phyloP scores from a whole-genome alignment of 306 rosid species.

The Casuarina glauca region DNA sequence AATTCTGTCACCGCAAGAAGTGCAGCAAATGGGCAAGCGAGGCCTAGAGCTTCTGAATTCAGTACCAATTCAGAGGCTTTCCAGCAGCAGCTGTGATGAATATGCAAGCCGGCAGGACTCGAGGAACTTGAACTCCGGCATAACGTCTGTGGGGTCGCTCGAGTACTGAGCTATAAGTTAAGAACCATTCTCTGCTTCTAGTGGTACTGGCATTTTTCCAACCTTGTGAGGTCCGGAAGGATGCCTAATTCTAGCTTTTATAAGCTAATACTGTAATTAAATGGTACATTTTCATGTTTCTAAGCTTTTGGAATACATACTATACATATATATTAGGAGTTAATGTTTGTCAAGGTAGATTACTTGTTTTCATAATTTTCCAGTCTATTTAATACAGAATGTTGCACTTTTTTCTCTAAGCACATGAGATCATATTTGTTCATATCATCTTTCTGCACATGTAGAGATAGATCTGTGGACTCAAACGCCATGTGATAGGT shows the following conservation, averaged over 20 bases:
- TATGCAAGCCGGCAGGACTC: slow-evolving; percentile 77
- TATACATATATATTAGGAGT: slow-evolving; percentile 54
- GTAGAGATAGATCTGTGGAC: slow-evolving; percentile 14
- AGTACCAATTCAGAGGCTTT: slow-evolving; percentile 80
- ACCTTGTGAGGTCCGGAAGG: slow-evolving; percentile 43
- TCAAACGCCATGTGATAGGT: slow-evolving; percentile 49
- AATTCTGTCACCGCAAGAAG: slow-evolving; percentile 96
- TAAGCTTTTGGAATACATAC: slow-evolving; percentile 41
- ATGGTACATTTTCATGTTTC: slow-evolving; percentile 37
- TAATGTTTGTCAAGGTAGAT: slow-evolving; percentile 45
- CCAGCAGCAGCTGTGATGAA: slow-evolving; percentile 66
- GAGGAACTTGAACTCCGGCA: slow-evolving; percentile 68
- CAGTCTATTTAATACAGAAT: slow-evolving; percentile 15
- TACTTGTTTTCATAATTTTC: slow-evolving; percentile 21
- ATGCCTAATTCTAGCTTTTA: slow-evolving; percentile 52
- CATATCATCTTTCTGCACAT: slow-evolving; percentile 28
- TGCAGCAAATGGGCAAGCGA: slow-evolving; percentile 87
- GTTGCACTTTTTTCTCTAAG: slow-evolving; percentile 9
- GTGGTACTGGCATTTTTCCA: slow-evolving; percentile 53
- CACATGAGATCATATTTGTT: background rate
- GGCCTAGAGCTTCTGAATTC: slow-evolving; percentile 77
- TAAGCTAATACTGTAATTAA: slow-evolving; percentile 75
- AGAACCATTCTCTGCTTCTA: slow-evolving; percentile 38
- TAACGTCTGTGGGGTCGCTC: slow-evolving; percentile 78
- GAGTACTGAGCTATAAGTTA: slow-evolving; percentile 59